These are phyloP conservation scores for Phytophthora idaei DNA, from an alignment of 352 stramenopile genomes.

Conservation along the genomic window DNA sequence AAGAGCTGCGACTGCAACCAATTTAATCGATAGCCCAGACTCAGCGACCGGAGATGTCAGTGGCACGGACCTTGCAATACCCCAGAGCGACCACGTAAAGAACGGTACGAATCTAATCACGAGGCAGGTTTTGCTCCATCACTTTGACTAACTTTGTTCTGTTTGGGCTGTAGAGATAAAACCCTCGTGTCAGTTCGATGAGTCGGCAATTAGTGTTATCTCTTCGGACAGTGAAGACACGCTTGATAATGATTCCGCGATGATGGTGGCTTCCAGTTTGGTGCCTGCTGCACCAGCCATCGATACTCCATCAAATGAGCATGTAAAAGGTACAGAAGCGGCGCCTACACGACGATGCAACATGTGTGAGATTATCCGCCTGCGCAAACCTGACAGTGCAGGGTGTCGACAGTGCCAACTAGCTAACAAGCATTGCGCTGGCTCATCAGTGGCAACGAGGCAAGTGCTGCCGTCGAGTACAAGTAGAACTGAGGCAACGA, in stretches of 20 bases:
- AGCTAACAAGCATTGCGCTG: background rate
- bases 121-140: too few relatives aligned
- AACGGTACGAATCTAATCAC: constrained; percentile 3
- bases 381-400: constrained; percentile 26
- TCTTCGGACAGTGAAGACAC: constrained; percentile 5
- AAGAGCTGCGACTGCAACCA: background rate
- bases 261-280: background rate
- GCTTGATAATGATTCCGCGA: background rate
- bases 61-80: too few relatives aligned
- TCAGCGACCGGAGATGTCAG: background rate
- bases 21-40: constrained; percentile 2
- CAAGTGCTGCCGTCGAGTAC: background rate
- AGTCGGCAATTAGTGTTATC: background rate
- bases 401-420: constrained; percentile 29
- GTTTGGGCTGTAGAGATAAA: too few relatives aligned
- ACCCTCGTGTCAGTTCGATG: background rate
- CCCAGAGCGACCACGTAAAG: background rate
- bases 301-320: background rate
- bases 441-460: background rate
- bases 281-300: background rate
- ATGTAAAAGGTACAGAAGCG: background rate
- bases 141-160: too few relatives aligned
- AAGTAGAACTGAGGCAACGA: background rate
- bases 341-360: constrained; percentile 4
- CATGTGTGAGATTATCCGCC: constrained; percentile 35